Conservation (phyloP, 148 eudicot species). For the Nepenthes mirabilis region DNA sequence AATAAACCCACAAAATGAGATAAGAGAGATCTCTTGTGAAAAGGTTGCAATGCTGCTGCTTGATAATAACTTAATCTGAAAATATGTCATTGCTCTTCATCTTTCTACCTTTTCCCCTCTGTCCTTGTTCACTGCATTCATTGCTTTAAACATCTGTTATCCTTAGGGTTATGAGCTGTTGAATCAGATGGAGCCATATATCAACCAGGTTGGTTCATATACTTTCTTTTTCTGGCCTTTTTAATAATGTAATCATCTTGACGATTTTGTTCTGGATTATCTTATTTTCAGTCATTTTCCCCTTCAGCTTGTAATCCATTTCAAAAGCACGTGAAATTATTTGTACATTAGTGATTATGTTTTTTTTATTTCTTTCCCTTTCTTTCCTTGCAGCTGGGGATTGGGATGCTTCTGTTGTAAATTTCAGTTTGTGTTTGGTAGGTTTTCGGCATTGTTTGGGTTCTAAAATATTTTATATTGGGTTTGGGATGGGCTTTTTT, state of each 20-base stretch:
- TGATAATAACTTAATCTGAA: too few relatives aligned
- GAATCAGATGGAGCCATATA: slow-evolving; percentile 99
- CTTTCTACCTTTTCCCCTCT: not conserved
- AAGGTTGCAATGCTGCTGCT: too few relatives aligned
- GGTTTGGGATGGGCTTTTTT: too few relatives aligned
- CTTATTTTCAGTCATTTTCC: too few relatives aligned
- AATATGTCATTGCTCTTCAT: too few relatives aligned
- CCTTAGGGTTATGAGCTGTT: slow-evolving; percentile 91
- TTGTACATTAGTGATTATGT: too few relatives aligned
- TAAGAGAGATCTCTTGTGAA: too few relatives aligned
- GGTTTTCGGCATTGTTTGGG: not conserved
- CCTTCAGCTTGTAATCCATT: too few relatives aligned
- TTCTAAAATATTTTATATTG: not conserved
- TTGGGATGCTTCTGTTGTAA: not conserved
- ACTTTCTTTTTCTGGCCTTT: not conserved
- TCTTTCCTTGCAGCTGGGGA: too few relatives aligned
- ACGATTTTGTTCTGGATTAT: too few relatives aligned
- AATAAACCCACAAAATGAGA: too few relatives aligned
- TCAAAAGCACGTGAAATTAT: too few relatives aligned
- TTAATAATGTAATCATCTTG: not conserved
- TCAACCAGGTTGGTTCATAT: slow-evolving; percentile 63
- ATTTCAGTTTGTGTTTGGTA: not conserved
- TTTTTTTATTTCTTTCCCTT: not conserved
- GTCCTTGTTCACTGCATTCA: not conserved
- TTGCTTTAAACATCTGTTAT: slow-evolving; percentile 4